Percentiles rank a stretch among this genome's conserved stretches.
Conservation (phyloP, 176 grass and related monocot genomes). For the Oropetium thomaeum region DNA sequence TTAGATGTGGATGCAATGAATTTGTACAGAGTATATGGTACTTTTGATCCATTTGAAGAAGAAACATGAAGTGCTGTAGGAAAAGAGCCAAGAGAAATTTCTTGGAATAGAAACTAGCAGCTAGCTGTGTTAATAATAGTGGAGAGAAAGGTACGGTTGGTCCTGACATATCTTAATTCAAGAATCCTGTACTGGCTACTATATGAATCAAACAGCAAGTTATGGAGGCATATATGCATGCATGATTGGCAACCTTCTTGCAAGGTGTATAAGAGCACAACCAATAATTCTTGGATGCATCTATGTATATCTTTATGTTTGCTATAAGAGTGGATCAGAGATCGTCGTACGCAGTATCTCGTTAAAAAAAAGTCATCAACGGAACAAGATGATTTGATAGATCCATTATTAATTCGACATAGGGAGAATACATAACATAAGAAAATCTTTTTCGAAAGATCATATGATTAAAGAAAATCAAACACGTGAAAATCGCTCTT, state of each 20-base stretch:
- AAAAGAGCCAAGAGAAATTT: constrained; percentile 44
- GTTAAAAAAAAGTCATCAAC: not conserved
- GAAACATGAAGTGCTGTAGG: constrained; percentile 22
- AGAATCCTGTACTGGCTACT: constrained; percentile 11
- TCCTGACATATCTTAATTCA: constrained; percentile 39
- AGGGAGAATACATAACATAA: constrained; percentile 7
- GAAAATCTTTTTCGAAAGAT: too few species aligned
- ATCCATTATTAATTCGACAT: not conserved
- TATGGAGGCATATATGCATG: constrained; percentile 9
- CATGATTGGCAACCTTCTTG: constrained; percentile 32
- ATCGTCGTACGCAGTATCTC: not conserved
- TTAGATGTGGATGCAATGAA: constrained; percentile 20
- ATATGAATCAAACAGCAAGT: constrained; percentile 27
- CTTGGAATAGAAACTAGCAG: constrained; percentile 11
- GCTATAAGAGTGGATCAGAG: not conserved
- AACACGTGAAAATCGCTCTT: too few species aligned
- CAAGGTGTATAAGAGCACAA: not conserved
- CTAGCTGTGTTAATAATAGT: constrained; percentile 18
- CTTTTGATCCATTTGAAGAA: constrained; percentile 24
- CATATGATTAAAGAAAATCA: too few species aligned
- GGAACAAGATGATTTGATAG: constrained; percentile 3
- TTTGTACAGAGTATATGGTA: not conserved
- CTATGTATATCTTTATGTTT: not conserved
- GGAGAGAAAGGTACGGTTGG: constrained; percentile 4
- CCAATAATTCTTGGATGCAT: constrained; percentile 11